phyloP scores from a whole-genome alignment of 2,329 filamentous ascomycete genomes.

The Colletotrichum ledebouriae region DNA sequence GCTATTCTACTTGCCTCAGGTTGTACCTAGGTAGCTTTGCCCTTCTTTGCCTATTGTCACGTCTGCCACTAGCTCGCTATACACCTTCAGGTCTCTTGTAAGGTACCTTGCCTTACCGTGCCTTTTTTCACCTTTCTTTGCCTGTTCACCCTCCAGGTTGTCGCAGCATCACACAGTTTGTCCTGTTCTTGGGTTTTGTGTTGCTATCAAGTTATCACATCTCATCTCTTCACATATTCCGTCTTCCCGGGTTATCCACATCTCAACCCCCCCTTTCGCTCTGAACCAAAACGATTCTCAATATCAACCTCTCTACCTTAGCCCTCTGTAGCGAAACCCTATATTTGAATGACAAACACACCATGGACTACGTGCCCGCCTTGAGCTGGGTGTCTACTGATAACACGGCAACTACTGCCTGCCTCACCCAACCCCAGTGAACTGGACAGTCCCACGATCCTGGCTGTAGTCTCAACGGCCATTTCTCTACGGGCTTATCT shows the following conservation, averaged over 20 bases:
- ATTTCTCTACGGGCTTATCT: background rate
- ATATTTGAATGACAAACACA: conserved; percentile 42
- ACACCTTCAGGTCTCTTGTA: background rate
- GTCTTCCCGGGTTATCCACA: background rate
- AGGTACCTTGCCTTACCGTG: background rate
- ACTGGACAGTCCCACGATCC: conserved; percentile 25
- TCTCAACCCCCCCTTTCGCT: conserved; percentile 9
- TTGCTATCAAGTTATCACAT: conserved; percentile 8
- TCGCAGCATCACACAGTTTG: background rate
- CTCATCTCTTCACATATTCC: background rate
- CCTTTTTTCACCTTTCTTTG: conserved; percentile 14
- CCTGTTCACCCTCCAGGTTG: conserved; percentile 13
- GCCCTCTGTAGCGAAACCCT: conserved; percentile 15
- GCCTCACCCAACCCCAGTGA: conserved; percentile 34
- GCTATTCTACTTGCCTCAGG: conserved; percentile 17
- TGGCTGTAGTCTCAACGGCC: conserved; percentile 2
- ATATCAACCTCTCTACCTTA: background rate
- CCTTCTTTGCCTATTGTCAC: conserved; percentile 14
- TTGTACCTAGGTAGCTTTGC: conserved; percentile 2
- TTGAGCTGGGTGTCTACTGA: conserved; percentile 53
- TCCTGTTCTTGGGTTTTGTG: conserved; percentile 7
- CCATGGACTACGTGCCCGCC: conserved; percentile 53
- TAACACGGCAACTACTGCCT: conserved; percentile 49
- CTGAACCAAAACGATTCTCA: background rate
- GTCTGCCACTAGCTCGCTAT: background rate